Base-by-base conservation (phyloP, 345 rosid genomes). In the Rubroshorea leprosula region DNA sequence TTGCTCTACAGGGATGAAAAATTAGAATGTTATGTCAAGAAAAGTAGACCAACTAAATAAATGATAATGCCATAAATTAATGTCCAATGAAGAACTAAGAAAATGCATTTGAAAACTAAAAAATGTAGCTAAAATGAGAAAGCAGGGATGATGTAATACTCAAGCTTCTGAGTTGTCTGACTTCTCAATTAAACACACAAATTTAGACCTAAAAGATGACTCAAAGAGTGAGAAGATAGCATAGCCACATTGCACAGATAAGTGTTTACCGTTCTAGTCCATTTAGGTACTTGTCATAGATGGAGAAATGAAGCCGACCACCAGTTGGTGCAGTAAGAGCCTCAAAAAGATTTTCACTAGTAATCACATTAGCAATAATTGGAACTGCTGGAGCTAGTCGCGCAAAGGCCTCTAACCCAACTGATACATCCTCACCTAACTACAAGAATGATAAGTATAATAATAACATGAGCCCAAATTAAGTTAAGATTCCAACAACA, bases 301-400 rank as follows among this genome's bases (percentile, higher is more conserved):
- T 61, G 55, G 80, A 70, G 73, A 85, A 89, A 23, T 74, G 87
- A 65, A 93, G 97, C 68, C 82, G 84, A 23, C 90, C 81, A 66
- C 70, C 71, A 22, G 90, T 83, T 59, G 86, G 75, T 46, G 57
- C 64, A 19, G 85, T 80, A 49, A 93, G 97, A 60, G 78, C 85
- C 60, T 80, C 77, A 47, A 89, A 93, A 63, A 93, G 80, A 74
- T 93, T 87, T 74, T 93, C 99, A 76, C 88, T 70, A 22, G 83
- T 74, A 68, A 93, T 63, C 12, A 87, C 89, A 78, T 89, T 74
- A 48, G 95, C 83, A 71, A 93, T 87, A 25, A 85, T 67, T 41
- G 99, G 97, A 72, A 93, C 66, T 21, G 92, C 95, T 38, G 97
- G 84, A 51, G 97, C 96, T 56, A 93, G 80, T 21, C 97, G 85